Conservation (phyloP, 2,329 filamentous ascomycete genomes). For the Aspergillus pseudoviridinutans region DNA sequence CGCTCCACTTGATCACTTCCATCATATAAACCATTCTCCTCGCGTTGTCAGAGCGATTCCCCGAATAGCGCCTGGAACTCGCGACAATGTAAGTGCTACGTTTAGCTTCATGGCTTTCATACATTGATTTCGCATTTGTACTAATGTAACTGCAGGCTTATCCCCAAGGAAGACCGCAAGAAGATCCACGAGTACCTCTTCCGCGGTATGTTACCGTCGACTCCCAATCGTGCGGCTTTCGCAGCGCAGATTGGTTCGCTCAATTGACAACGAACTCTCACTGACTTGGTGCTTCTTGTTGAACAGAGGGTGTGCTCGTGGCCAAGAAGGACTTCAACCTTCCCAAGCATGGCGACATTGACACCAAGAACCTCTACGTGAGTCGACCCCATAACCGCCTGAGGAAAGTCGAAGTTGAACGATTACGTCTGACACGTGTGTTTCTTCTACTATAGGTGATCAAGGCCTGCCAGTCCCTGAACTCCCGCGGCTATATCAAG, state of each 20-base stretch:
- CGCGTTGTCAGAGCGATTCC: conserved; percentile 51
- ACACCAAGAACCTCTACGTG: conserved; percentile 98
- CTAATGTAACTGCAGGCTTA: conserved; percentile 64
- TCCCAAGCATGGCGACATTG: conserved; percentile 95
- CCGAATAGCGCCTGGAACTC: conserved; percentile 52
- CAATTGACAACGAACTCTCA: conserved; percentile 9
- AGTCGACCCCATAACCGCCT: conserved; percentile 17
- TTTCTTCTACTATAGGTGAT: conserved; percentile 57
- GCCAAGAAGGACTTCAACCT: conserved; percentile 99
- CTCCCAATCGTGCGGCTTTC: conserved; percentile 13
- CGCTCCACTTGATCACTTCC: conserved; percentile 30
- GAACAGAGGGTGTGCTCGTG: conserved; percentile 74
- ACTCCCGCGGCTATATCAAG: conserved; percentile 98
- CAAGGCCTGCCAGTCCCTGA: conserved; percentile 98
- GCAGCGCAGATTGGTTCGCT: background rate
- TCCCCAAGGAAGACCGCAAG: conserved; percentile 99
- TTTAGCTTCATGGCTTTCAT: background rate
- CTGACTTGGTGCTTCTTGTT: conserved; percentile 4
- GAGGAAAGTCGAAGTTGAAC: conserved; percentile 1
- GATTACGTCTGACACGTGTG: conserved; percentile 2
- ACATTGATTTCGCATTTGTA: background rate
- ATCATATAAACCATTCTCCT: conserved; percentile 36
- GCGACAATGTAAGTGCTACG: conserved; percentile 46
- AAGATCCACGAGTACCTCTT: conserved; percentile 99
- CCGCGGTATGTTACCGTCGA: conserved; percentile 59